Percentiles rank a stretch among this genome's conserved stretches.
These are phyloP conservation scores for Trypanosoma theileri DNA, from an alignment of 208 protist genomes.

Conservation along the genomic window DNA sequence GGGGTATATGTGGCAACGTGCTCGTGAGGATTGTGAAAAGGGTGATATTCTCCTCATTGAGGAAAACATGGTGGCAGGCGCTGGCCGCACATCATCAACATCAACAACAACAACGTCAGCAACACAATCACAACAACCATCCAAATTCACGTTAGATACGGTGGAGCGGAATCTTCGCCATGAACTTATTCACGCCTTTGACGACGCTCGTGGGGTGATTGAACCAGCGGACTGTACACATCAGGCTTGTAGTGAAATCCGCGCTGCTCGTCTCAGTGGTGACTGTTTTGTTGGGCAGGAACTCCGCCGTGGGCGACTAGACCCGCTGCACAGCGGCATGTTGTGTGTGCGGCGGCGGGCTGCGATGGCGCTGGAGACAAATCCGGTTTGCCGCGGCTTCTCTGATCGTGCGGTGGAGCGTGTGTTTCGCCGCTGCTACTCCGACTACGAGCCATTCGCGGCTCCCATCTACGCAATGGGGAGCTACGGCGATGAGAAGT, in stretches of 20 bases:
- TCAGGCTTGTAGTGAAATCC: constrained; percentile 94
- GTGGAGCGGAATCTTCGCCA: constrained; percentile 88
- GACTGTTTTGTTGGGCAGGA: constrained; percentile 88
- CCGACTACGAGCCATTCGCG: constrained; percentile 88
- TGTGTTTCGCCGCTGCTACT: constrained; percentile 79
- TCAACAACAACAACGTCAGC: neutral
- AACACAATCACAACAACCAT: neutral
- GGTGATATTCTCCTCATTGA: constrained; percentile 81
- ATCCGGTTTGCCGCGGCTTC: constrained; percentile 84
- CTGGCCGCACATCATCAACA: neutral
- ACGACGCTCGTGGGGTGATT: constrained; percentile 89
- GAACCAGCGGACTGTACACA: constrained; percentile 89
- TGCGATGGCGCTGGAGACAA: constrained; percentile 79
- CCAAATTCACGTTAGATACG: constrained; percentile 10
- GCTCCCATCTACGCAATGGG: constrained; percentile 81
- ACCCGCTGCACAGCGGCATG: constrained; percentile 61
- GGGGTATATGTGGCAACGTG: constrained; percentile 80
- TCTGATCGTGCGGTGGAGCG: constrained; percentile 79
- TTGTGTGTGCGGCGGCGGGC: constrained; percentile 90
- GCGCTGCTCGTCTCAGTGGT: constrained; percentile 92
- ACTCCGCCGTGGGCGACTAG: constrained; percentile 62
- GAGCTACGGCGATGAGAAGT: constrained; percentile 70
- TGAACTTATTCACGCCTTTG: constrained; percentile 94
- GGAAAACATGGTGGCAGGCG: constrained; percentile 36
- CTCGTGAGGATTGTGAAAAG: constrained; percentile 50